Conservation (phyloP, 352 stramenopile species). For the Globisporangium yorkense region DNA sequence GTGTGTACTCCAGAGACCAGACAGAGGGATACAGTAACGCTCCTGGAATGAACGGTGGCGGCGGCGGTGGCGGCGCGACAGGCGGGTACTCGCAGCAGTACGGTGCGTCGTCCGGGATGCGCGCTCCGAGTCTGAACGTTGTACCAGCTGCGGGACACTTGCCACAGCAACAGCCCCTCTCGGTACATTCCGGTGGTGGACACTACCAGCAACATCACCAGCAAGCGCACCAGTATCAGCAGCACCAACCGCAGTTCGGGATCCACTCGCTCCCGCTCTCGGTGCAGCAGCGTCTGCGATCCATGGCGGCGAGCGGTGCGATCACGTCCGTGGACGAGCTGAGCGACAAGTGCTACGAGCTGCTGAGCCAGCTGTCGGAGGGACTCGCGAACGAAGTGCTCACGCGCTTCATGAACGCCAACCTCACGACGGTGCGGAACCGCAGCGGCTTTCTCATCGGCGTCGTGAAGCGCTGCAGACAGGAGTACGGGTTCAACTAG, state of each 20-base stretch:
- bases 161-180: neutral
- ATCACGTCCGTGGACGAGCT: conserved; percentile 67
- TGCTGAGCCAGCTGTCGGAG: conserved; percentile 70
- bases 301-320: conserved; percentile 46
- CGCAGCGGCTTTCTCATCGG: conserved; percentile 76
- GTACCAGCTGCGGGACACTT: neutral
- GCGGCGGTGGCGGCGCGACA: neutral
- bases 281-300: conserved; percentile 62
- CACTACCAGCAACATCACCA: conserved; percentile 7
- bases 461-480: conserved; percentile 69
- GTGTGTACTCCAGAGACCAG: conserved; percentile 4
- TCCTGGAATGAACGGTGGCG: conserved; percentile 1
- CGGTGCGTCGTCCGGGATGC: neutral
- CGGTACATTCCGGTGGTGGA: too few species aligned
- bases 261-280: conserved; percentile 42
- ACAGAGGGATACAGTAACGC: conserved; percentile 19
- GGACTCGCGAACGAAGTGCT: conserved; percentile 70
- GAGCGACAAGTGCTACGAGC: conserved; percentile 76
- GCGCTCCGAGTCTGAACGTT: neutral
- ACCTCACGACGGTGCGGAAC: conserved; percentile 69
- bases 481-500: conserved; percentile 72
- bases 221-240: neutral
- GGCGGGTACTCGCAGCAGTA: conserved; percentile 14
- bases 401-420: conserved; percentile 62
- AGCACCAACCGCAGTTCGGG: conserved; percentile 9